Percentiles rank a stretch among this genome's conserved stretches.
phyloP scores from a whole-genome alignment of 352 stramenopile genomes.

The Pythium folliculosum region DNA sequence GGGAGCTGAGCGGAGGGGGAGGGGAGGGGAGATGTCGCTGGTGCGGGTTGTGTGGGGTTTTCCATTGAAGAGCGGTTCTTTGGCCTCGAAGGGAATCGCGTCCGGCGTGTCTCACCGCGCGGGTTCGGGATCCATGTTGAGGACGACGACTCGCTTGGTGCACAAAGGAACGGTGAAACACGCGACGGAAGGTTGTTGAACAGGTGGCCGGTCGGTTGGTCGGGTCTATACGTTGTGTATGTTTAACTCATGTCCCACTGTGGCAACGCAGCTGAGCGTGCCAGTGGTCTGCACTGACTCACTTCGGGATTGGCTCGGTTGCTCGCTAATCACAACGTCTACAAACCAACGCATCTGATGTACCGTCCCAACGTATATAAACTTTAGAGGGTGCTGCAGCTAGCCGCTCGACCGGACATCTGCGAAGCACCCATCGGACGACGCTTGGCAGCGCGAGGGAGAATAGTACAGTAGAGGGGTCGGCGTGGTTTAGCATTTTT shows the following conservation, averaged over 20 bases:
- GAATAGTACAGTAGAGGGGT: no score
- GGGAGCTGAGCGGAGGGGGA: neutral
- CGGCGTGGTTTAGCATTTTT: no score
- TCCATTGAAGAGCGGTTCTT: constrained; percentile 30
- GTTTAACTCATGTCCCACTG: constrained; percentile 27
- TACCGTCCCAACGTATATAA: constrained; percentile 30
- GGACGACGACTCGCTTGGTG: constrained; percentile 14
- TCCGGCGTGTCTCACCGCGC: constrained; percentile 28
- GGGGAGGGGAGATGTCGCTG: constrained; percentile 15
- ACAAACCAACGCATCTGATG: constrained; percentile 15
- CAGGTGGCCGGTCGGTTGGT: constrained; percentile 9
- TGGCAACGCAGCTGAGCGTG: constrained; percentile 5
- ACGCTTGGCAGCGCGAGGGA: neutral
- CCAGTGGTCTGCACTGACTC: constrained; percentile 3
- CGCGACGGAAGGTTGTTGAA: constrained; percentile 1
- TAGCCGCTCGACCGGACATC: neutral
- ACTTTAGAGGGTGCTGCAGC: constrained; percentile 3
- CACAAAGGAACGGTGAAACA: constrained; percentile 23
- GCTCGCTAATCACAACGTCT: constrained; percentile 22
- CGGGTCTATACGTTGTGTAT: constrained; percentile 8
- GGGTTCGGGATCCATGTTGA: constrained; percentile 24
- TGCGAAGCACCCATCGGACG: neutral
- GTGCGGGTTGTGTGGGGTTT: constrained; percentile 14
- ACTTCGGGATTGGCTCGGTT: constrained; percentile 1
- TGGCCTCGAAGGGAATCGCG: constrained; percentile 10